Evolutionary conservation across 305 asterid species (phyloP), one percentile per base, ranked within the genome.

Genomic region (Lippia alba): DNA sequence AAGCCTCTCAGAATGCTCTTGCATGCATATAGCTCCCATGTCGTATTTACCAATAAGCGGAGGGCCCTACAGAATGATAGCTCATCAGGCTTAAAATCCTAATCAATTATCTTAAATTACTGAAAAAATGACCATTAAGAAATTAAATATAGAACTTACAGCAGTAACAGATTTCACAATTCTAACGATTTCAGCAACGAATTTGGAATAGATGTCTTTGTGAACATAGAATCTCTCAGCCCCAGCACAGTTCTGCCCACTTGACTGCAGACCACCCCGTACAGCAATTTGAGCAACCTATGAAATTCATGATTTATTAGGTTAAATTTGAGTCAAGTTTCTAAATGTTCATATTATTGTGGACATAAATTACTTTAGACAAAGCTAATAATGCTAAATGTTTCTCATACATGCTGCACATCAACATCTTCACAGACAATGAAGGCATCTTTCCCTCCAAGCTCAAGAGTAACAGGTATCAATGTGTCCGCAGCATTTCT

Each of bases 21-120:
- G 94, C 97, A 94, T 91, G 87, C 99, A 94, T 78, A 91, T 89
- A 75, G 99, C 97, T 76, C 97, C 99, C 96, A 89, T 94, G 78
- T 94, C 99, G 70, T 91, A 89, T 80, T 89, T 94, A 46, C 95
- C 99, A 53, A 79, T 77, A 64, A 88, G 85, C 62, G 99, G 96
- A 73, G 99, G 99, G 24, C 99, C 99, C 99, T 94, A 82, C 75
- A 78, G 4, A 33, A 70, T 56, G 70, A 67, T 56, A 66, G 18
- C 16, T 39, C 39, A 74, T 66, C 41, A 72, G 73, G 46, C 56
- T 32, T 61, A 65, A 8, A 30, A 69, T 61, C 40, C 8, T 20
- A 70, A 15, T 73, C 20, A 54, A 17, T 11, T 5, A 65, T 11
- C 12, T 40, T 0, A 59, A 12, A 15, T 64, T 12, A 76, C 70